Evolutionary conservation across 352 stramenopile species (phyloP).

Genomic region (Globisporangium polare): DNA sequence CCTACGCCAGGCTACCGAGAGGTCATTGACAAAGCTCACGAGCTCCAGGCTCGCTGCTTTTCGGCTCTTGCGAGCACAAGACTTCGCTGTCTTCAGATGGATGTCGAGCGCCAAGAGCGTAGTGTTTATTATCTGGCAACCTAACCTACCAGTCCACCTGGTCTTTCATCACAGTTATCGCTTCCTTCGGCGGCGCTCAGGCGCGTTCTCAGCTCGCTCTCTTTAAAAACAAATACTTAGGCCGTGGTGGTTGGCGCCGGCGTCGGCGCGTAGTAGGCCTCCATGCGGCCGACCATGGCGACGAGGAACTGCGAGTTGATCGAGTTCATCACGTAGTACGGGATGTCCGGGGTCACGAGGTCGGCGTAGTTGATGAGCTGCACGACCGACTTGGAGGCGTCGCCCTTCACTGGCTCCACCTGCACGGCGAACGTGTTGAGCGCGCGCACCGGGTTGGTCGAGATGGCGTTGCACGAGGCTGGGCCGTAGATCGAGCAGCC

Average conservation of each 20-base stretch:
- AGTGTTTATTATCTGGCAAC: no score
- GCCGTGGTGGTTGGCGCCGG: not conserved
- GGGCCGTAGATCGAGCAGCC: constrained; percentile 22
- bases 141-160: no score
- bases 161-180: no score
- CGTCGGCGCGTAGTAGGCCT: not conserved
- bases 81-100: no score
- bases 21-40: no score
- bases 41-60: no score
- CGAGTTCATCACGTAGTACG: constrained; percentile 22
- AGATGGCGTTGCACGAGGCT: constrained; percentile 17
- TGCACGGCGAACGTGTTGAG: constrained; percentile 21
- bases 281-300: constrained; percentile 22
- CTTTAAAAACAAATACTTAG: not conserved
- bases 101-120: no score
- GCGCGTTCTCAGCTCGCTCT: no score
- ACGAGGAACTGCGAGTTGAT: constrained; percentile 22
- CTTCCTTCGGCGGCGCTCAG: no score
- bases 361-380: constrained; percentile 28
- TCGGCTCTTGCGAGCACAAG: no score
- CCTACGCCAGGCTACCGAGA: no score
- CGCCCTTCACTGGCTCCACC: constrained; percentile 9
- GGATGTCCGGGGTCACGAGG: constrained; percentile 16
- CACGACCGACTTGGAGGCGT: constrained; percentile 22
- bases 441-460: constrained; percentile 14